Evolutionary conservation across 106 monocot genomes (phyloP), one percentile per base, ranked within the genome.

Genomic region (Phalaenopsis aphrodite): DNA sequence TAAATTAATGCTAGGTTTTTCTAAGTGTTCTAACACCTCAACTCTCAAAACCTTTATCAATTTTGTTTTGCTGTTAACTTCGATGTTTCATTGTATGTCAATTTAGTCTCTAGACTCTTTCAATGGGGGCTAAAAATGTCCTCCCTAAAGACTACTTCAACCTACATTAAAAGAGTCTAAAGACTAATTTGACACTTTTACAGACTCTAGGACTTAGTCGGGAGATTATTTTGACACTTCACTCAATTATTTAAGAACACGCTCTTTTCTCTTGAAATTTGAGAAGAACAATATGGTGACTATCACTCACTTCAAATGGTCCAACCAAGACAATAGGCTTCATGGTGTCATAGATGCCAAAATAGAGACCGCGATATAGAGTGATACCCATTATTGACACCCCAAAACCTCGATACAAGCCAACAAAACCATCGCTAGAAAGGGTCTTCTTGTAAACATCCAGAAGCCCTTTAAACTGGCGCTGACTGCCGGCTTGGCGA

Each of bases 381-480:
- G 98, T 94, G 55, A 98, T 94, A 12, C 98, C 98, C 5, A 85
- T 81, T 75, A 98, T 89, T 18, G 94, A 94, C 83, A 93, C 98
- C 30, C 89, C 79, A 81, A 98, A 94, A 57, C 98, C 94, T 43
- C 92, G 90, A 85, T 98, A 98, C 56, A 98, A 71, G 47, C 98
- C 98, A 67, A 77, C 80, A 75, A 98, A 61, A 61, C 94, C 98
- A 82, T 98, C 98, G 83, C 79, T 92, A 41, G 84, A 84, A 5
- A 94, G 72, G 5, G 98, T 98, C 79, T 90, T 94, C 84, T 81
- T 88, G 77, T 98, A 98, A 48, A 94, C 94, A 92, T 98, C 94
- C 3, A 87, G 2, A 41, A 94, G 79, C 21, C 98, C 98, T 68
- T 78, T 89, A 78, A 89, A 94, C 72, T 94, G 94, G 16, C 92